A percentile compares a stretch with the other conserved stretches of the same genome.
phyloP scores from a whole-genome alignment of 768 basidiomycete genomes.

The Bullera alba region DNA sequence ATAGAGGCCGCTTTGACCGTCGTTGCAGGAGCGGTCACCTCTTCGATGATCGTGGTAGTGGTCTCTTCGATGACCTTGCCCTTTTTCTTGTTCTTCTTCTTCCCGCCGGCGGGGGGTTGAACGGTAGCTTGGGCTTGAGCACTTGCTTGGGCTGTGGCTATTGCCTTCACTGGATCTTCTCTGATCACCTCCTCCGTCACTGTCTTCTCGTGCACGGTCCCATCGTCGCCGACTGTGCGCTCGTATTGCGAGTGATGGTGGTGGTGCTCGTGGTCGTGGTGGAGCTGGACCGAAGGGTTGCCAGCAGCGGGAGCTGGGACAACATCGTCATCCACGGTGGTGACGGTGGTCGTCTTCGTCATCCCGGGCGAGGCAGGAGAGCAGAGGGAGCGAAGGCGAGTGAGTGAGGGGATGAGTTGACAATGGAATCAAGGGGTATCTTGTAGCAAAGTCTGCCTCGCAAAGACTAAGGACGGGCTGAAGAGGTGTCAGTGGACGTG shows the following conservation, averaged over 20 bases:
- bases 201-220: slow-evolving; percentile 5
- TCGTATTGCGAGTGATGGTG: slow-evolving; percentile 34
- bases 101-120: neutral
- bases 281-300: slow-evolving; percentile 2
- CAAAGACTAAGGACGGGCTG: no score
- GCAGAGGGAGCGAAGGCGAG: no score
- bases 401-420: no score
- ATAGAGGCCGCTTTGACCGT: slow-evolving; percentile 1
- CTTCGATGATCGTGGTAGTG: neutral
- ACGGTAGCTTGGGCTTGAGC: neutral
- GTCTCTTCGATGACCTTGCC: slow-evolving; percentile 2
- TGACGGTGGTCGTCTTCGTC: no score
- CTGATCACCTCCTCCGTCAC: slow-evolving; percentile 5
- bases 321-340: no score
- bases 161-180: neutral
- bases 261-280: slow-evolving; percentile 31
- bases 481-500: no score
- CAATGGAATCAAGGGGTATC: no score
- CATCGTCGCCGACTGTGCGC: slow-evolving; percentile 11
- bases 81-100: slow-evolving; percentile 7
- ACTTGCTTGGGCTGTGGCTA: neutral
- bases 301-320: neutral
- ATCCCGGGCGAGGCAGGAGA: no score
- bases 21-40: neutral
- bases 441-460: no score